These are phyloP conservation scores for Gliomastix tumulicola DNA, from an alignment of 2,329 filamentous ascomycete genomes.

Conservation along the genomic window DNA sequence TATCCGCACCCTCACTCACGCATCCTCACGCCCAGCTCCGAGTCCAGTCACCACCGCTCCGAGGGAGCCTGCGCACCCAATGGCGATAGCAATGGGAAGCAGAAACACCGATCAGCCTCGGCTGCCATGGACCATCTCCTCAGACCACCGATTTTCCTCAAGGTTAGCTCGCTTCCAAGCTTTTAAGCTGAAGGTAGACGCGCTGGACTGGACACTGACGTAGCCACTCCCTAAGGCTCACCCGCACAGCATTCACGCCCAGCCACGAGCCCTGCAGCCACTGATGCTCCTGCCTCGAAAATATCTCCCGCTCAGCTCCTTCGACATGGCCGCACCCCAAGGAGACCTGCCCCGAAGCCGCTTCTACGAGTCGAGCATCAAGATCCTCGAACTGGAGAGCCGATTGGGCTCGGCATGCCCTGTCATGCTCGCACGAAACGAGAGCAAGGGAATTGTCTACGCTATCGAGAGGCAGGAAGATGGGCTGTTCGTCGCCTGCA, in stretches of 20 bases:
- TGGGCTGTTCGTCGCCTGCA: constrained; percentile 61
- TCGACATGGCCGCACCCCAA: constrained; percentile 47
- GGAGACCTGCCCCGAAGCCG: constrained; percentile 45
- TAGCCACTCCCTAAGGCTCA: too few relatives aligned
- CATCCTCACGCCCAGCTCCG: constrained; percentile 31
- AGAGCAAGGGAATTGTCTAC: constrained; percentile 46
- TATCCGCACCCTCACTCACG: constrained; percentile 32
- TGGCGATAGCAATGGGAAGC: constrained; percentile 19
- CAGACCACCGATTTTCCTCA: constrained; percentile 42
- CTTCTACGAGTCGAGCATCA: constrained; percentile 54
- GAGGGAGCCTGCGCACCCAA: constrained; percentile 28
- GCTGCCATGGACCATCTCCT: constrained; percentile 47
- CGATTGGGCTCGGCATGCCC: constrained; percentile 47
- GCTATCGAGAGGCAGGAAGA: constrained; percentile 59
- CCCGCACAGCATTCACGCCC: constrained; percentile 42
- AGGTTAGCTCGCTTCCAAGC: constrained; percentile 26
- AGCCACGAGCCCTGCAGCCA: constrained; percentile 50
- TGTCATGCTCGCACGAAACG: constrained; percentile 55
- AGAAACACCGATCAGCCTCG: constrained; percentile 25
- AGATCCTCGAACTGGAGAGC: constrained; percentile 56
- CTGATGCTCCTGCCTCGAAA: constrained; percentile 57
- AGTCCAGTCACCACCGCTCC: too few relatives aligned
- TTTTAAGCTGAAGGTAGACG: too few relatives aligned
- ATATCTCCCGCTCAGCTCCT: constrained; percentile 50
- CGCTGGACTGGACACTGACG: too few relatives aligned